Percentiles rank a stretch among this genome's conserved stretches.
phyloP scores from a whole-genome alignment of 73 alveolate genomes.

The Blepharisma japonicum region DNA sequence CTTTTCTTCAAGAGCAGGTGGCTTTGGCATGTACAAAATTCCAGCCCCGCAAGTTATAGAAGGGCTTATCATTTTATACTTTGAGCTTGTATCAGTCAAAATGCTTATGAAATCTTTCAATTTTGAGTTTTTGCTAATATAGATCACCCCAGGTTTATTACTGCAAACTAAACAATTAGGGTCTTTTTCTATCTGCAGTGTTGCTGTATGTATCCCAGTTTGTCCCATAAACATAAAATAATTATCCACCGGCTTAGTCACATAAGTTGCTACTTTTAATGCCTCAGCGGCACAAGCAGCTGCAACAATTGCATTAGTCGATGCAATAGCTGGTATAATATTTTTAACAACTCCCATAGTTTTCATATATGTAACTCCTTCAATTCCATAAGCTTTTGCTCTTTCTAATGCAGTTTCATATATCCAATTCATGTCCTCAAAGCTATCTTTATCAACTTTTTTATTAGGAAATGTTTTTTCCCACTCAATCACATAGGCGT shows the following conservation, averaged over 20 bases:
- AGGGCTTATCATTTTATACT: conserved; percentile 42
- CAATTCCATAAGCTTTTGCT: conserved; percentile 93
- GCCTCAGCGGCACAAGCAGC: conserved; percentile 98
- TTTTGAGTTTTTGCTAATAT: conserved; percentile 15
- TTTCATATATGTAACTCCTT: conserved; percentile 94
- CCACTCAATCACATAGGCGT: conserved; percentile 92
- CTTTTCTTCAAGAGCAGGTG: conserved; percentile 55
- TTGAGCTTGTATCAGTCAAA: conserved; percentile 7
- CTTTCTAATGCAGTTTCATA: conserved; percentile 96
- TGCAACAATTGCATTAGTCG: conserved; percentile 98
- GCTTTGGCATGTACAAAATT: conserved; percentile 42
- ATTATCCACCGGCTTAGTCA: conserved; percentile 74
- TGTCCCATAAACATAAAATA: conserved; percentile 94
- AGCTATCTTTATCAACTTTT: conserved; percentile 92
- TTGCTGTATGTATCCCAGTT: conserved; percentile 48
- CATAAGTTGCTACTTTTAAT: conserved; percentile 78
- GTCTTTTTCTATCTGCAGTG: conserved; percentile 17
- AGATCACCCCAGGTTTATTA: conserved; percentile 3
- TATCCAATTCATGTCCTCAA: conserved; percentile 99
- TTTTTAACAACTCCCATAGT: conserved; percentile 99
- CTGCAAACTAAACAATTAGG: conserved; percentile 24
- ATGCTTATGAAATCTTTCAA: conserved; percentile 40
- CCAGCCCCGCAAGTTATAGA: conserved; percentile 37
- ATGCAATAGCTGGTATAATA: conserved; percentile 91
- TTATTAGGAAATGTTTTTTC: conserved; percentile 62